These are phyloP conservation scores for Selaginella tamariscina DNA, from an alignment of 75 land plant species.

Conservation along the genomic window DNA sequence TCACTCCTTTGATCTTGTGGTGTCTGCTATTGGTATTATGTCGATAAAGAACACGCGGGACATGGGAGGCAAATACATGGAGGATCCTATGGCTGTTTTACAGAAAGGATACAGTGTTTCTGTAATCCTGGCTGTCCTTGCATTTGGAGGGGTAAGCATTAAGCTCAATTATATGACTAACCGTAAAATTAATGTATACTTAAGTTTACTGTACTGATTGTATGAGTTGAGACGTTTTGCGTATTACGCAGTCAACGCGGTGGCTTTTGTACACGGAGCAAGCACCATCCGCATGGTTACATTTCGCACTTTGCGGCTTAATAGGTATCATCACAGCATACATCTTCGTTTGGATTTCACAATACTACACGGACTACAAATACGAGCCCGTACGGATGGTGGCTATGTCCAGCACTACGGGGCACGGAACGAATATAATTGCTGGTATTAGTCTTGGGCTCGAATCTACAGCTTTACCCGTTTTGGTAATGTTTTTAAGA, in stretches of 20 bases:
- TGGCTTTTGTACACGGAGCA: constrained; percentile 95
- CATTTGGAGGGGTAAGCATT: constrained; percentile 71
- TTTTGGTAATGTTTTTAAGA: no score
- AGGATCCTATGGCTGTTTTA: constrained; percentile 97
- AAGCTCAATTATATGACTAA: not conserved
- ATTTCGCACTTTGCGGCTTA: constrained; percentile 95
- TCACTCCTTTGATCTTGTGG: constrained; percentile 92
- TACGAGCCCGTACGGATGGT: constrained; percentile 87
- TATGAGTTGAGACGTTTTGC: not conserved
- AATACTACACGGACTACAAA: constrained; percentile 97
- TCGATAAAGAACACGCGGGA: constrained; percentile 73
- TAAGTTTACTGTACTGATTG: no score
- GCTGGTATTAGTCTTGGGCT: constrained; percentile 92
- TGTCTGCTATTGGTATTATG: constrained; percentile 84
- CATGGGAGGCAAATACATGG: constrained; percentile 39
- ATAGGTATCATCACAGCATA: constrained; percentile 96
- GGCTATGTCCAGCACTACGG: constrained; percentile 82
- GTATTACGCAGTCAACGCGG: constrained; percentile 64
- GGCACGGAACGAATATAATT: constrained; percentile 97
- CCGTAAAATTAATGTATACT: no score
- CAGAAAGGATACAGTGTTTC: constrained; percentile 96
- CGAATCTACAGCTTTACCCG: constrained; percentile 94
- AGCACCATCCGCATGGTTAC: constrained; percentile 96
- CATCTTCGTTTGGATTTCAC: constrained; percentile 83
- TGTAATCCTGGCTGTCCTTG: constrained; percentile 67